These are phyloP conservation scores for Suhomyces choctaworum DNA, from an alignment of 1,139 yeast genomes.

Conservation along the genomic window DNA sequence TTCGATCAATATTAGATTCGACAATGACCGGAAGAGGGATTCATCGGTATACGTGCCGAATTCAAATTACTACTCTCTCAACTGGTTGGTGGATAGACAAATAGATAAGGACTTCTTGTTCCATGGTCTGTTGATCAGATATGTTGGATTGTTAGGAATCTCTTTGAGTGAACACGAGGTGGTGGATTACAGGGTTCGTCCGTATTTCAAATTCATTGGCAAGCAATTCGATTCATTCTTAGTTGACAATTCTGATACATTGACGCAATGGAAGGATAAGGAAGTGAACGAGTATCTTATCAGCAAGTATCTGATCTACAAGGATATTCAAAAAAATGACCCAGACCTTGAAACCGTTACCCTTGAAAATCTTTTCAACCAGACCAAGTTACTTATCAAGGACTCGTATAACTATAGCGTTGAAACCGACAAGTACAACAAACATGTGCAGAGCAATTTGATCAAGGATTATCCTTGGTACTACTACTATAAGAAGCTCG, in stretches of 20 bases:
- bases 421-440: slow-evolving; percentile 38
- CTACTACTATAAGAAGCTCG: slow-evolving; percentile 54
- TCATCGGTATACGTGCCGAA: slow-evolving; percentile 34
- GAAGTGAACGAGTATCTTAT: slow-evolving; percentile 25
- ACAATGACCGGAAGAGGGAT: slow-evolving; percentile 32
- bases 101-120: slow-evolving; percentile 32
- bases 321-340: slow-evolving; percentile 20
- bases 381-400: slow-evolving; percentile 18
- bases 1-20: slow-evolving; percentile 36
- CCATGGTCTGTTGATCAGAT: slow-evolving; percentile 43
- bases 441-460: slow-evolving; percentile 47
- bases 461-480: slow-evolving; percentile 73
- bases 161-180: slow-evolving; percentile 46
- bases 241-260: slow-evolving; percentile 12
- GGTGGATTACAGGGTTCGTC: slow-evolving; percentile 30
- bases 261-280: slow-evolving; percentile 25
- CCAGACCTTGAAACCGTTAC: slow-evolving; percentile 17
- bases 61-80: slow-evolving; percentile 37
- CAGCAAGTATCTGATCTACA: slow-evolving; percentile 23
- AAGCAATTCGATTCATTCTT: slow-evolving; percentile 22
- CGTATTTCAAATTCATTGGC: slow-evolving; percentile 25
- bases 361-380: slow-evolving; percentile 23
- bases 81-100: slow-evolving; percentile 34
- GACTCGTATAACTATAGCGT: slow-evolving; percentile 28
- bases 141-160: slow-evolving; percentile 38